Base-by-base conservation (phyloP, 345 rosid species). In the Arabidopsis suecica region DNA sequence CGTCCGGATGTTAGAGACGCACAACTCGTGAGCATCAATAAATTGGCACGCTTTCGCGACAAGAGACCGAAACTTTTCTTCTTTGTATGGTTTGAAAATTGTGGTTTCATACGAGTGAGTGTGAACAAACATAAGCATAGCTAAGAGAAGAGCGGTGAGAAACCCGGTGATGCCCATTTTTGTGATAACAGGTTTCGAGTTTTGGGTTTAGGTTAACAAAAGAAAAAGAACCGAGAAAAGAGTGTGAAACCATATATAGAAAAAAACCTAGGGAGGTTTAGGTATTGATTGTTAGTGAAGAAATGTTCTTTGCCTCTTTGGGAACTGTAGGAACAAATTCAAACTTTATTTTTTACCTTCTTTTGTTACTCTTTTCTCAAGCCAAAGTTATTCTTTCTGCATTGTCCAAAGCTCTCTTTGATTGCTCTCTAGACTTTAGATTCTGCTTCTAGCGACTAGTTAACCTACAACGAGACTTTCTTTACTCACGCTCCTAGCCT, bases 351-450 rank as follows among this genome's bases (percentile, higher is more conserved):
- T 80, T 65, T 50, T 75, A 74, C 82, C 73, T 86, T 82, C 51
- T 54, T 75, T 48, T 65, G 11, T 77, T 71, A 77, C 80, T 77
- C 77, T 72, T 67, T 79, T 74, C 82, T 68, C 61, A 77, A 44
- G 57, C 44, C 77, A 72, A 74, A 72, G 82, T 64, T 77, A 90
- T 89, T 86, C 96, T 83, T 82, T 79, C 79, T 82, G 83, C 72
- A 66, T 58, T 37, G 32, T 5, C 13, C 4, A 23, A 41, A 61
- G 36, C 55, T 47, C 41, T 45, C 14, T 49, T 33, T 54, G 28
- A 9, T 22, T 22, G 67, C 34, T 68, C 69, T 68, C 2, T 36
- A 55, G n/a, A 61, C 75, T 42, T 48, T 13, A 50, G 77, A 71
- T 71, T 77, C 77, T 71, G 62, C 77, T 32, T 71, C 68, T 58